Percentiles rank a stretch among this genome's conserved stretches.
phyloP scores from a whole-genome alignment of 169 alveolate species.

The Plasmodium knowlesi region DNA sequence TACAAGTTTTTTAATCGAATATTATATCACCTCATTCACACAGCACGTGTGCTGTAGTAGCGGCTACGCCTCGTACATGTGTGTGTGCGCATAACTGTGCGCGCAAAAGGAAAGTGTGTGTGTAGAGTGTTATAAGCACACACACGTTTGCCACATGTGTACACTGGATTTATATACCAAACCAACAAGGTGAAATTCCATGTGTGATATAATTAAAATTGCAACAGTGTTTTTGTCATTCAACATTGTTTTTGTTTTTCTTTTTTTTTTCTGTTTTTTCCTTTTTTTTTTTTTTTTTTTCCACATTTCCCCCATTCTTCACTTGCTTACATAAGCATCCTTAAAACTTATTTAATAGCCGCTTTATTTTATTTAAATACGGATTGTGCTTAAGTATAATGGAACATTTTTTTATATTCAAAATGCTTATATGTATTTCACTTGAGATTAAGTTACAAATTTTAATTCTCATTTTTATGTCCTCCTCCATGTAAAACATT shows the following conservation, averaged over 20 bases:
- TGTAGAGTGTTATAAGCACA: neutral
- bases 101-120: neutral
- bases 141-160: neutral
- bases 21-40: neutral
- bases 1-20: neutral
- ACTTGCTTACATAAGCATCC: neutral
- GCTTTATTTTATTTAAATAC: slow-evolving; percentile 33
- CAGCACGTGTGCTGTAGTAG: neutral
- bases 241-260: neutral
- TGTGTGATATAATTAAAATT: neutral
- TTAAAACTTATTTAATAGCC: slow-evolving; percentile 23
- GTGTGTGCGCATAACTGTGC: neutral
- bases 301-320: neutral
- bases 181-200: neutral
- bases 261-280: neutral
- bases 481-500: slow-evolving; percentile 52
- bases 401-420: slow-evolving; percentile 29
- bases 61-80: neutral
- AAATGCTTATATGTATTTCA: neutral
- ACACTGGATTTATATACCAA: neutral
- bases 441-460: slow-evolving; percentile 3
- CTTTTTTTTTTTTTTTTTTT: neutral
- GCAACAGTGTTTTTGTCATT: neutral
- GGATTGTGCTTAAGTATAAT: slow-evolving; percentile 27
- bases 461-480: slow-evolving; percentile 17